Evolutionary conservation across 2,329 filamentous ascomycete species (phyloP).

Genomic region (Helotiales sp.): DNA sequence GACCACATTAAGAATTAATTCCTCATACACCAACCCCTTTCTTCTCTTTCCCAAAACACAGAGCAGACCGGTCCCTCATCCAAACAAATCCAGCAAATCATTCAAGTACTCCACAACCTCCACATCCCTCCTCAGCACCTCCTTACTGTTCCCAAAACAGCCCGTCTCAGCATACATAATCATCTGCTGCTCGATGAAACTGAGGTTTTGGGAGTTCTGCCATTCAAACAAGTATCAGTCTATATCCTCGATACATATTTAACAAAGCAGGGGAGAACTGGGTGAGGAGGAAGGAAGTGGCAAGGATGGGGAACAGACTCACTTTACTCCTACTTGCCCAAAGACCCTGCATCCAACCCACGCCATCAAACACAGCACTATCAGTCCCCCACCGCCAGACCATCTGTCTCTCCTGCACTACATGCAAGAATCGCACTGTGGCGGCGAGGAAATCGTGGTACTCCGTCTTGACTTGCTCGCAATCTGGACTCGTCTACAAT

Average conservation of each 20-base stretch:
- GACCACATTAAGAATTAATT: no score
- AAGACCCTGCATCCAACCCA: conserved; percentile 41
- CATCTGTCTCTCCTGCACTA: conserved; percentile 39
- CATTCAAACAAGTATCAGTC: background rate
- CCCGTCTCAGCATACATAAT: conserved; percentile 34
- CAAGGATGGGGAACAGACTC: conserved; percentile 19
- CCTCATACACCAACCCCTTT: no score
- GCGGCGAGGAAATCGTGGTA: conserved; percentile 38
- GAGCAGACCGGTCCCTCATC: no score
- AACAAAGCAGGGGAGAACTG: no score
- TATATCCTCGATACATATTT: background rate
- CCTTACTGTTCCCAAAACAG: conserved; percentile 41
- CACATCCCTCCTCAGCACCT: conserved; percentile 42
- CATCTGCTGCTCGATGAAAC: conserved; percentile 44
- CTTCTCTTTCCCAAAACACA: no score
- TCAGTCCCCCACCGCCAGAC: conserved; percentile 29
- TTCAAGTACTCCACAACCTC: conserved; percentile 45
- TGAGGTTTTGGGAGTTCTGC: conserved; percentile 41
- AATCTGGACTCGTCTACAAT: conserved; percentile 6
- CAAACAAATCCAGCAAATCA: conserved; percentile 42
- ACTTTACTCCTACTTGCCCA: conserved; percentile 43
- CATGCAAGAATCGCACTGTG: conserved; percentile 38
- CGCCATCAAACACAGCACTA: conserved; percentile 33
- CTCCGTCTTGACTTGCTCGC: conserved; percentile 30
- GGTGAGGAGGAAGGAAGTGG: background rate